Conservation (phyloP, 352 stramenopile genomes). For the Globisporangium okanoganense region DNA sequence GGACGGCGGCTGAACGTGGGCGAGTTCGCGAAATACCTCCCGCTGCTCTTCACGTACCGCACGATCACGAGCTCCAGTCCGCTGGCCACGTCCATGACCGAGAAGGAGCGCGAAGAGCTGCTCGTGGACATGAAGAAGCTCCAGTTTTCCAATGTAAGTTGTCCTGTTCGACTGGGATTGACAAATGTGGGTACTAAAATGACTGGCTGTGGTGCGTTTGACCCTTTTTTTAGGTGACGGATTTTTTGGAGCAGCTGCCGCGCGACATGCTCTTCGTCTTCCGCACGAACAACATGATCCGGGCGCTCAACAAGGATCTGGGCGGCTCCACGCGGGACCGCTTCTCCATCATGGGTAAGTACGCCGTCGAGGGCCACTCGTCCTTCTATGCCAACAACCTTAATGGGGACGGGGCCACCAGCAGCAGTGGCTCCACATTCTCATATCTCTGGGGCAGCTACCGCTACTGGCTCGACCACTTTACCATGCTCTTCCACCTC, state of each 20-base stretch:
- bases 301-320: constrained; percentile 86
- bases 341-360: constrained; percentile 74
- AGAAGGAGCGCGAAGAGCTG: constrained; percentile 61
- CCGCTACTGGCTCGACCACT: constrained; percentile 63
- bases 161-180: background rate
- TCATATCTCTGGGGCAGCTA: constrained; percentile 17
- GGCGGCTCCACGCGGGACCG: constrained; percentile 74
- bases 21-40: constrained; percentile 62
- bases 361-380: constrained; percentile 61
- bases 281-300: constrained; percentile 90
- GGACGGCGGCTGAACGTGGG: constrained; percentile 51
- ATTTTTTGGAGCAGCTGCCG: constrained; percentile 84
- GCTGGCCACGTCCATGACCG: constrained; percentile 62
- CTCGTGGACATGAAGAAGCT: constrained; percentile 55
- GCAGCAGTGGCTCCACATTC: constrained; percentile 3
- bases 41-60: constrained; percentile 87
- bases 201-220: background rate
- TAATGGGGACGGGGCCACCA: constrained; percentile 1
- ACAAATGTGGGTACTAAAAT: background rate
- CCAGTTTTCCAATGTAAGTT: constrained; percentile 59
- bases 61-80: constrained; percentile 53
- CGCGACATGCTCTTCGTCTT: constrained; percentile 91
- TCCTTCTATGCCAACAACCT: constrained; percentile 28
- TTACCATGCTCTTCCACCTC: constrained; percentile 58
- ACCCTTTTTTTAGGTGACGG: constrained; percentile 38